Conservation (phyloP, 345 rosid genomes). For the Pugionium cornutum region DNA sequence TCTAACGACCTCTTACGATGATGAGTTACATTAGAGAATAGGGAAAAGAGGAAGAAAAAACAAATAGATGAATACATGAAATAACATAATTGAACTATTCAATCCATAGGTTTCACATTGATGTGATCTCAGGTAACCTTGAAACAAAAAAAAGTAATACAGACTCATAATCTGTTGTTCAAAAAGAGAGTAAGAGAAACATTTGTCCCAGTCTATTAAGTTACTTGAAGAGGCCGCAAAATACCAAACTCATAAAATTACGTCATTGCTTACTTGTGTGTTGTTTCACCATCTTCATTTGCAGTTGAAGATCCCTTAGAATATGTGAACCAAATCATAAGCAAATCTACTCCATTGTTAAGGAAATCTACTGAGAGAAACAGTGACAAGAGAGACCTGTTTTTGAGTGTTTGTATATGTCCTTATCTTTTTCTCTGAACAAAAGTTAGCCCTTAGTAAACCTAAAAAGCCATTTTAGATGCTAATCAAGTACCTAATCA, state of each 20-base stretch:
- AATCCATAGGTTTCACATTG: conserved; percentile 20
- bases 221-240: conserved; percentile 19
- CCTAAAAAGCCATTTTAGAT: neutral
- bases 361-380: conserved; percentile 42
- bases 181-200: conserved; percentile 8
- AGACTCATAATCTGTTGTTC: conserved; percentile 16
- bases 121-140: conserved; percentile 1
- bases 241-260: neutral
- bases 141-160: conserved; percentile 10
- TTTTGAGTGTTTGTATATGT: neutral
- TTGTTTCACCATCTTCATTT: conserved; percentile 27
- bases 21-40: conserved; percentile 4
- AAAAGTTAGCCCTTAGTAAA: neutral
- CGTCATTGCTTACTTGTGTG: conserved; percentile 8
- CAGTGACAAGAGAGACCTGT: conserved; percentile 14
- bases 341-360: conserved; percentile 73
- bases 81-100: conserved; percentile 14
- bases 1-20: conserved; percentile 49
- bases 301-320: conserved; percentile 50
- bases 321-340: conserved; percentile 92
- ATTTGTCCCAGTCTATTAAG: conserved; percentile 19
- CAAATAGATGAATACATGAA: neutral
- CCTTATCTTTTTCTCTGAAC: conserved; percentile 1
- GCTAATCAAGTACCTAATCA: neutral
- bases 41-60: no score